Conservation (phyloP, 1,284 basidiomycete genomes). For the Omphalotus olearius region DNA sequence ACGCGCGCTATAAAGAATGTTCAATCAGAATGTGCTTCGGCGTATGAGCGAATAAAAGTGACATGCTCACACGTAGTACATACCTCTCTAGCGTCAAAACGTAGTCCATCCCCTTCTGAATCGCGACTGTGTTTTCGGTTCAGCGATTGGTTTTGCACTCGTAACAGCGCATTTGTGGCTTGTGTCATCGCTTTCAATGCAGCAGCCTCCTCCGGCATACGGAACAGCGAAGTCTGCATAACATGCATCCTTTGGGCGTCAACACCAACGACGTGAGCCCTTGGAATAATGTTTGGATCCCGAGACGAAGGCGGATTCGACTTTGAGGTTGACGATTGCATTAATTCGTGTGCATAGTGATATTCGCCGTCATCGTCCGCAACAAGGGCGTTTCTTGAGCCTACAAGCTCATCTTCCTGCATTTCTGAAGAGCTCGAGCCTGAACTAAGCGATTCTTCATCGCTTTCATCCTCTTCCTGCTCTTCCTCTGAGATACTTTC, state of each 20-base stretch:
- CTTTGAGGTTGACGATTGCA: slow-evolving; percentile 18
- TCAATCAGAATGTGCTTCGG: neutral
- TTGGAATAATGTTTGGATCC: slow-evolving; percentile 48
- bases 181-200: slow-evolving; percentile 46
- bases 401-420: slow-evolving; percentile 42
- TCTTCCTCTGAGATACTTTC: slow-evolving; percentile 8
- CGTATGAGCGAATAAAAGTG: slow-evolving; percentile 1
- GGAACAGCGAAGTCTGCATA: slow-evolving; percentile 88
- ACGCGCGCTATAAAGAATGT: slow-evolving; percentile 50
- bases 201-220: slow-evolving; percentile 65
- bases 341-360: slow-evolving; percentile 40
- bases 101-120: slow-evolving; percentile 62
- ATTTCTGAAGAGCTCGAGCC: slow-evolving; percentile 36
- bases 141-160: slow-evolving; percentile 30
- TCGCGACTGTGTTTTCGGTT: slow-evolving; percentile 74
- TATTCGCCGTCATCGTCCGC: slow-evolving; percentile 48
- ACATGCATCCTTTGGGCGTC: slow-evolving; percentile 84
- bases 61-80: slow-evolving; percentile 17
- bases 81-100: slow-evolving; percentile 64
- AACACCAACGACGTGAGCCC: slow-evolving; percentile 67
- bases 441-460: slow-evolving; percentile 29
- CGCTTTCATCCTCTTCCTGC: slow-evolving; percentile 21
- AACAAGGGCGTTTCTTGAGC: slow-evolving; percentile 38
- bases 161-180: slow-evolving; percentile 31
- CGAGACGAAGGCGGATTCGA: slow-evolving; percentile 27